phyloP scores from a whole-genome alignment of 2,329 filamentous ascomycete species.

The Apiospora malaysiana region DNA sequence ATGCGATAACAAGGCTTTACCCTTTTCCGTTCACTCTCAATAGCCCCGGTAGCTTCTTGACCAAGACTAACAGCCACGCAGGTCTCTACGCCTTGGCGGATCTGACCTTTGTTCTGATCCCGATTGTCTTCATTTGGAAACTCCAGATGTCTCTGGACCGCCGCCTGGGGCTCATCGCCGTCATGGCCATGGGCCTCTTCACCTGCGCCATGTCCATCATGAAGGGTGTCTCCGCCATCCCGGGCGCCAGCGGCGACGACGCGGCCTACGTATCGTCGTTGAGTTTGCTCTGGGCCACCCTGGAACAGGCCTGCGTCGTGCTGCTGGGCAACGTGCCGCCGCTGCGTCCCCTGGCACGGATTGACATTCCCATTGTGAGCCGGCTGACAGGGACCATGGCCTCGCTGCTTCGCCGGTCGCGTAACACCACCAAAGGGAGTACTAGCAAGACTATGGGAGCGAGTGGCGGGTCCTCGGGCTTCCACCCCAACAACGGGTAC shows the following conservation, averaged over 20 bases:
- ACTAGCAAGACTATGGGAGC: too few relatives aligned
- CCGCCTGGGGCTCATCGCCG: slow-evolving; percentile 20
- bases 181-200: slow-evolving; percentile 26
- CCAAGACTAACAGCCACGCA: background rate
- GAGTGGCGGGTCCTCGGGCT: too few relatives aligned
- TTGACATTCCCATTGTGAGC: background rate
- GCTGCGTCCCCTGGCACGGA: background rate
- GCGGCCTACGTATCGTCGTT: background rate
- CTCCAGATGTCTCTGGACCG: slow-evolving; percentile 28
- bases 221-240: background rate
- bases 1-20: too few relatives aligned
- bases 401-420: background rate
- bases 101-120: slow-evolving; percentile 28
- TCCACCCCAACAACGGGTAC: too few relatives aligned
- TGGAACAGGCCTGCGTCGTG: background rate
- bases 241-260: too few relatives aligned
- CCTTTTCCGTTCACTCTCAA: too few relatives aligned
- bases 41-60: background rate
- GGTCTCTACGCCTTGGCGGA: slow-evolving; percentile 21
- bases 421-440: too few relatives aligned
- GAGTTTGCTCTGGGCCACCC: background rate
- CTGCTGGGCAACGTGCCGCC: background rate
- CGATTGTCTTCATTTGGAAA: slow-evolving; percentile 28
- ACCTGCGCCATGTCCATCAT: slow-evolving; percentile 23
- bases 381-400: background rate